Percentiles rank a stretch among this genome's conserved stretches.
Conservation (phyloP, 2,329 filamentous ascomycete genomes). For the Fusarium sp. region DNA sequence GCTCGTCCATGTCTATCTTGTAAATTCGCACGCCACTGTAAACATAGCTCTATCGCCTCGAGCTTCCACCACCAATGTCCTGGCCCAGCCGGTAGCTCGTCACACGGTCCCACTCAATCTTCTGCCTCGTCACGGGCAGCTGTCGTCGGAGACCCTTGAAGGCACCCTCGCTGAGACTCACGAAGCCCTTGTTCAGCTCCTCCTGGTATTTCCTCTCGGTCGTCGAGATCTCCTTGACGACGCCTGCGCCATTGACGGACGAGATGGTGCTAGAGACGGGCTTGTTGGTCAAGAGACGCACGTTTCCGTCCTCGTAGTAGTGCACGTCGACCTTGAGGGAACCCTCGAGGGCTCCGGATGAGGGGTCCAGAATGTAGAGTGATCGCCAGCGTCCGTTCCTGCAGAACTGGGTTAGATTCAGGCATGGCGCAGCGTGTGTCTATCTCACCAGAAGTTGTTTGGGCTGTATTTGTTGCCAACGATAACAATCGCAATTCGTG, state of each 20-base stretch:
- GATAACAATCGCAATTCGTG: constrained; percentile 80
- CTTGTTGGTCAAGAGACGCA: constrained; percentile 91
- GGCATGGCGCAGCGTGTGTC: not conserved
- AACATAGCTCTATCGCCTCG: constrained; percentile 48
- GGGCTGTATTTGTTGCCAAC: constrained; percentile 98
- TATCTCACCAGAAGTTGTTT: constrained; percentile 88
- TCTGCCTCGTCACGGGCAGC: constrained; percentile 94
- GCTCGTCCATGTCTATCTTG: constrained; percentile 25
- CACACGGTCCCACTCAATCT: constrained; percentile 99
- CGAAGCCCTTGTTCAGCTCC: constrained; percentile 91
- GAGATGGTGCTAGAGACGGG: constrained; percentile 71
- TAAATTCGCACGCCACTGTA: constrained; percentile 23
- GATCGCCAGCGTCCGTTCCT: constrained; percentile 98
- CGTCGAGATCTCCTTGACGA: constrained; percentile 80
- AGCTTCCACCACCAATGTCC: constrained; percentile 77
- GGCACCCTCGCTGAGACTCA: constrained; percentile 87
- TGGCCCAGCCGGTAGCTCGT: constrained; percentile 88
- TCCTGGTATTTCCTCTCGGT: constrained; percentile 95
- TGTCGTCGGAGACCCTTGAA: constrained; percentile 95
- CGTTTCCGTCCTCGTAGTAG: constrained; percentile 99
- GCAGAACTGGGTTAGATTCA: constrained; percentile 34
- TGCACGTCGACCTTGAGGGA: constrained; percentile 94
- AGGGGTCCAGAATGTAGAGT: constrained; percentile 80
- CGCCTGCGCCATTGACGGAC: constrained; percentile 71
- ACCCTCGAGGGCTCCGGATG: constrained; percentile 76